A percentile compares a stretch with the other conserved stretches of the same genome.
Evolutionary conservation across 2,329 filamentous ascomycete genomes (phyloP).

Genomic region (Colletotrichum camelliae): DNA sequence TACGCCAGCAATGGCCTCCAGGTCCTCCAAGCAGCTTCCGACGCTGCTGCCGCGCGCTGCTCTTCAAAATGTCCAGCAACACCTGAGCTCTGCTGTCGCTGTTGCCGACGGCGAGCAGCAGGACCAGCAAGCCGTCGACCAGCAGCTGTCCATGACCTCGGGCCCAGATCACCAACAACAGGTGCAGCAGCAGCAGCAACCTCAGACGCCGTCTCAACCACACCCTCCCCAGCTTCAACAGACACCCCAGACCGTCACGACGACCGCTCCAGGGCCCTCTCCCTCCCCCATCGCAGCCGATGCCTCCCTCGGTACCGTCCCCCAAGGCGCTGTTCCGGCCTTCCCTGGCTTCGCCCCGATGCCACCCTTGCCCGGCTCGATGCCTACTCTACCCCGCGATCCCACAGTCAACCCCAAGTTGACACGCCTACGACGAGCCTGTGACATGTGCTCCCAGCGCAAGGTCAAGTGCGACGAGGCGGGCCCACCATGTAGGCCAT

Average conservation of each 20-base stretch:
- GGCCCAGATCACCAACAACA: neutral
- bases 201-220: constrained; percentile 4
- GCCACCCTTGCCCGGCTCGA: neutral
- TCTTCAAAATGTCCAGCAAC: constrained; percentile 40
- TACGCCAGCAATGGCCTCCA: constrained; percentile 52
- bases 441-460: constrained; percentile 66
- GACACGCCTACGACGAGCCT: constrained; percentile 62
- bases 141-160: neutral
- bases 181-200: constrained; percentile 17
- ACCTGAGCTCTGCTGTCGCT: constrained; percentile 30
- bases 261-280: neutral
- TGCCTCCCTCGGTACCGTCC: neutral
- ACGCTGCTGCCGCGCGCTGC: constrained; percentile 43
- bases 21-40: constrained; percentile 50
- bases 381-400: constrained; percentile 30
- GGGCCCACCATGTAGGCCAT: constrained; percentile 61
- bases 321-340: neutral
- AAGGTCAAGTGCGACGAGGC: constrained; percentile 67
- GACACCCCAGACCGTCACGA: neutral
- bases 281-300: neutral
- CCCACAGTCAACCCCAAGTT: constrained; percentile 54
- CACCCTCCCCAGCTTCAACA: constrained; percentile 23
- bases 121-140: neutral
- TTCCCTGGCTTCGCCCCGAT: constrained; percentile 7
- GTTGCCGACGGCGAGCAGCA: constrained; percentile 19